phyloP scores from a whole-genome alignment of 2,329 filamentous ascomycete species.

The Paecilomyces dactylethromorphus region DNA sequence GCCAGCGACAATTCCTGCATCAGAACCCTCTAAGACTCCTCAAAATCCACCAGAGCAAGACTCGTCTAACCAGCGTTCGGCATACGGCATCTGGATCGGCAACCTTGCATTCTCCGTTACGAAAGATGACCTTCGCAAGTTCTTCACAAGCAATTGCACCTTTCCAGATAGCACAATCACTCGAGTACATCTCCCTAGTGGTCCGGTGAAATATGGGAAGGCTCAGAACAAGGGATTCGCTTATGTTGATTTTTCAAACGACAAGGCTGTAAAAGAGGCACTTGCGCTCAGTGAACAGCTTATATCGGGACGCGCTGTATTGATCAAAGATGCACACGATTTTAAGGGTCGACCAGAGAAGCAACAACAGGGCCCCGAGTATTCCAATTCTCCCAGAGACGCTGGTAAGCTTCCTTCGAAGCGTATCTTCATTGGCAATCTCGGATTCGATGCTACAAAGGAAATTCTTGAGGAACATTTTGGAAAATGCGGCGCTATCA shows the following conservation, averaged over 20 bases:
- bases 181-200: conserved; percentile 70
- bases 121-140: conserved; percentile 66
- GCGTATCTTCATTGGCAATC: conserved; percentile 82
- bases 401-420: conserved; percentile 63
- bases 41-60: conserved; percentile 13
- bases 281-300: conserved; percentile 81
- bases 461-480: conserved; percentile 78
- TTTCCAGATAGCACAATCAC: conserved; percentile 69
- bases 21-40: conserved; percentile 1
- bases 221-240: conserved; percentile 86
- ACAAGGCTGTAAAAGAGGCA: conserved; percentile 65
- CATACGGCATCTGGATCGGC: conserved; percentile 89
- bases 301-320: conserved; percentile 66
- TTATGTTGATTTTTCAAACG: conserved; percentile 80
- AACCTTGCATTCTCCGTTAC: conserved; percentile 84
- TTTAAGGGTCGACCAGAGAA: conserved; percentile 85
- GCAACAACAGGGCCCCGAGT: conserved; percentile 36
- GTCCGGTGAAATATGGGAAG: conserved; percentile 46
- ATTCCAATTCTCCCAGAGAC: conserved; percentile 19
- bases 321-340: conserved; percentile 88
- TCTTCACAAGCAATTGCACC: conserved; percentile 66
- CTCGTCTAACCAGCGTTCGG: conserved; percentile 53
- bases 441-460: conserved; percentile 74
- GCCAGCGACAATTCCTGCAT: conserved; percentile 1
- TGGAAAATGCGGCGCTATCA: conserved; percentile 73